A percentile compares a stretch with the other conserved stretches of the same genome.
These are phyloP conservation scores for Ligustrum vulgare DNA, from an alignment of 257 asterid species.

Conservation along the genomic window DNA sequence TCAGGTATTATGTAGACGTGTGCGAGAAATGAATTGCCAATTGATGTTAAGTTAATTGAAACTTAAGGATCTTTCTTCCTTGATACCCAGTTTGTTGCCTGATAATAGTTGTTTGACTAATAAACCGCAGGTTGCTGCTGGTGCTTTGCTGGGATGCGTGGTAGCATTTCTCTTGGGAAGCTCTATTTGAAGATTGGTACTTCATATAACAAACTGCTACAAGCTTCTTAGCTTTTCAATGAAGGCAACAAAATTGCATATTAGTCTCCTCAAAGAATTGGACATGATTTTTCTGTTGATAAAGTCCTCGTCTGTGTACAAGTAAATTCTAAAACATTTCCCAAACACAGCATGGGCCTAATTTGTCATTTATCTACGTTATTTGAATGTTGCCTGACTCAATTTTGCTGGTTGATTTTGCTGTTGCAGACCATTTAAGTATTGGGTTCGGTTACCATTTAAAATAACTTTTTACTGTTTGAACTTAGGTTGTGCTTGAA, in stretches of 20 bases:
- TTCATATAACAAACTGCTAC: not conserved
- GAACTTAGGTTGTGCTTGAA: no score
- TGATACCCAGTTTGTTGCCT: not conserved
- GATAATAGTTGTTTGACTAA: conserved; percentile 1
- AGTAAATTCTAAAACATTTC: not conserved
- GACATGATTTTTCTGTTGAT: not conserved
- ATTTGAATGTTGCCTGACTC: not conserved
- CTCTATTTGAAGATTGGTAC: conserved; percentile 24
- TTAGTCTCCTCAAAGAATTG: not conserved
- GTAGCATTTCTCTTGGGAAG: conserved; percentile 55
- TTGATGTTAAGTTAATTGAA: not conserved
- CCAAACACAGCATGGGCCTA: not conserved
- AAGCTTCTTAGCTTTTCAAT: not conserved
- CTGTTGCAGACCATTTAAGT: not conserved
- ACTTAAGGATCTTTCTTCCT: not conserved
- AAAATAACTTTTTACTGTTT: not conserved
- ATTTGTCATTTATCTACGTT: not conserved
- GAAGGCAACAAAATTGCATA: conserved; percentile 8
- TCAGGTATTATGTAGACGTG: conserved; percentile 3
- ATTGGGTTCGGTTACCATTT: not conserved
- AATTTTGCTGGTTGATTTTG: not conserved
- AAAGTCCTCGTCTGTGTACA: not conserved
- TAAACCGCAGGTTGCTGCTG: conserved; percentile 64
- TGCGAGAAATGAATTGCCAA: not conserved
- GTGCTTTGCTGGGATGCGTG: conserved; percentile 64